A percentile compares a stretch with the other conserved stretches of the same genome.
phyloP scores from a whole-genome alignment of 768 basidiomycete species.

The Tephrocybe sp. region DNA sequence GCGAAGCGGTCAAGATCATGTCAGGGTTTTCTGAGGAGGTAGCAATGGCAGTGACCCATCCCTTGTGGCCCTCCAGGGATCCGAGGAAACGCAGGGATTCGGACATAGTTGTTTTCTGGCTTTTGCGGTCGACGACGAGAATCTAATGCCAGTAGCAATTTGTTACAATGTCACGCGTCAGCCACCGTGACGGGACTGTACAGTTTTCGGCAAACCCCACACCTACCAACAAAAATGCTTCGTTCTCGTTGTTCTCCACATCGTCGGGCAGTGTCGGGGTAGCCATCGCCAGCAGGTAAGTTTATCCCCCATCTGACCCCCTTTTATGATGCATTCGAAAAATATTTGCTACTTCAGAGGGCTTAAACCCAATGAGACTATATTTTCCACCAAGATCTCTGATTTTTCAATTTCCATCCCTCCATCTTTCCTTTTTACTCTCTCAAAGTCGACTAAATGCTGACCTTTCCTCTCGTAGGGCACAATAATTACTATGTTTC shows the following conservation, averaged over 20 bases:
- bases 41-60: slow-evolving; percentile 98
- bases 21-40: slow-evolving; percentile 99
- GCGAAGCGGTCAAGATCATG: slow-evolving; percentile 97
- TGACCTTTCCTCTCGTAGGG: not conserved
- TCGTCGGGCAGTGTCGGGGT: too few species aligned
- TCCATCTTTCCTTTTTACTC: not conserved
- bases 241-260: not conserved
- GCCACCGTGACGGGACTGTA: slow-evolving; percentile 70
- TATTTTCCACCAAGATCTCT: slow-evolving; percentile 82
- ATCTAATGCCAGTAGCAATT: slow-evolving; percentile 29
- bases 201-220: slow-evolving; percentile 45
- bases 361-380: slow-evolving; percentile 69
- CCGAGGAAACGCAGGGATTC: slow-evolving; percentile 92
- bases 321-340: slow-evolving; percentile 35
- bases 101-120: slow-evolving; percentile 55
- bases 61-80: slow-evolving; percentile 89
- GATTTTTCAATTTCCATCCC: slow-evolving; percentile 32
- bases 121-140: slow-evolving; percentile 32
- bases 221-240: slow-evolving; percentile 8
- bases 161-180: slow-evolving; percentile 42
- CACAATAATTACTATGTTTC: too few species aligned
- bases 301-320: not conserved
- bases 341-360: slow-evolving; percentile 95
- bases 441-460: not conserved
- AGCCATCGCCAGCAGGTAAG: slow-evolving; percentile 6